A percentile compares a stretch with the other conserved stretches of the same genome.
phyloP scores from a whole-genome alignment of 164 flowering plant genomes.

The Cinnamomum chago region DNA sequence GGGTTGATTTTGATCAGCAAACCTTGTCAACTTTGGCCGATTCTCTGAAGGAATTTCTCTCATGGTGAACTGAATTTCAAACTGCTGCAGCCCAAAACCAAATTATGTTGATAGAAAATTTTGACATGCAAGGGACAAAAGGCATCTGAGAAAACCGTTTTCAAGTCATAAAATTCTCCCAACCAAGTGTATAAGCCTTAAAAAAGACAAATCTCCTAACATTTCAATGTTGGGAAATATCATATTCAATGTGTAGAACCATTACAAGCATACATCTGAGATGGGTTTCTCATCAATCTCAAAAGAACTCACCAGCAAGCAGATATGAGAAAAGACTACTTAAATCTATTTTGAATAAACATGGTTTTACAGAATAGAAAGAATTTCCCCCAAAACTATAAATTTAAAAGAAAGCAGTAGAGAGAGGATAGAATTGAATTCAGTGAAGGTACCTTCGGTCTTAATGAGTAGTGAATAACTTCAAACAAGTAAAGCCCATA shows the following conservation, averaged over 20 bases:
- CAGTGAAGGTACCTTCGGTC: background rate
- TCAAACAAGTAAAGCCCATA: background rate
- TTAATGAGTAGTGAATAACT: background rate
- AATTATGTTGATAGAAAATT: too few relatives aligned
- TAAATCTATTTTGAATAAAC: too few relatives aligned
- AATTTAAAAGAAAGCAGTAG: background rate
- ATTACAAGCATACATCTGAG: background rate
- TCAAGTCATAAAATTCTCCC: too few relatives aligned
- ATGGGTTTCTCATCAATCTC: background rate
- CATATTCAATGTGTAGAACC: background rate
- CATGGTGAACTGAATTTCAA: conserved; percentile 28
- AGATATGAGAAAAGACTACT: background rate
- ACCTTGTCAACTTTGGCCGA: conserved; percentile 34
- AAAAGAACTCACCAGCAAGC: background rate
- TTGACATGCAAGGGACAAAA: too few relatives aligned
- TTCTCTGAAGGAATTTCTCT: conserved; percentile 44
- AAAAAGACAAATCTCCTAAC: background rate
- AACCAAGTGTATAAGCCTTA: too few relatives aligned
- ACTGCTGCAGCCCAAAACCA: background rate
- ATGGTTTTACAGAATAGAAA: background rate
- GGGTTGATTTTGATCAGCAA: conserved; percentile 58
- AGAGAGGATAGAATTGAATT: background rate
- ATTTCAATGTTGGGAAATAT: too few relatives aligned
- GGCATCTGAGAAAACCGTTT: too few relatives aligned
- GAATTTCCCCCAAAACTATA: background rate